Evolutionary conservation across 1,139 yeast genomes (phyloP).

Genomic region (Saccharomycopsis phalli): DNA sequence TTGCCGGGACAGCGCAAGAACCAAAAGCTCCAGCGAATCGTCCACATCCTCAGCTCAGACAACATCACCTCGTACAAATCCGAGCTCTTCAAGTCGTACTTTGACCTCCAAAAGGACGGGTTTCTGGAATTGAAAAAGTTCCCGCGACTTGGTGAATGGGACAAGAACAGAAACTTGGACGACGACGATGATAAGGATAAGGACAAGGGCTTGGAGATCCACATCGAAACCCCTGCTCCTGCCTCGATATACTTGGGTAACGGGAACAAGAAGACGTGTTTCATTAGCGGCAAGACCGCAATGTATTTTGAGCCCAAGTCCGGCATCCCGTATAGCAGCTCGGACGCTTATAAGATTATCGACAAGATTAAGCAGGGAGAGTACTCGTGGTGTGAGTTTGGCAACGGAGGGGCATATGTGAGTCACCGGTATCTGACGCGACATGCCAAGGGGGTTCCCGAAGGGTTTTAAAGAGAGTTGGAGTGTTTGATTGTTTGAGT

Average conservation of each 20-base stretch:
- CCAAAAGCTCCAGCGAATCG: constrained; percentile 46
- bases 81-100: constrained; percentile 17
- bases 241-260: constrained; percentile 68
- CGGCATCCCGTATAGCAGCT: constrained; percentile 78
- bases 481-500: too few species aligned
- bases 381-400: constrained; percentile 59
- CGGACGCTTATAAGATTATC: constrained; percentile 66
- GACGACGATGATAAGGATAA: constrained; percentile 41
- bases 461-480: constrained; percentile 41
- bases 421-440: constrained; percentile 41
- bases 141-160: constrained; percentile 59
- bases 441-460: constrained; percentile 86
- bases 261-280: constrained; percentile 60
- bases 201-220: constrained; percentile 31
- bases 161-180: constrained; percentile 42
- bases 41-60: constrained; percentile 34
- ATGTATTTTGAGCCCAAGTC: constrained; percentile 80
- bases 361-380: constrained; percentile 59
- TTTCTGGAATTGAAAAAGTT: constrained; percentile 47
- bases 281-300: constrained; percentile 72
- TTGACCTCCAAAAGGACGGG: constrained; percentile 21
- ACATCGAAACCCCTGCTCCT: constrained; percentile 58
- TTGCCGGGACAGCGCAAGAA: constrained; percentile 45
- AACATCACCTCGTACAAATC: constrained; percentile 22
- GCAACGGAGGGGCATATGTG: constrained; percentile 60